Conservation (phyloP, 805 yeast genomes). For the Kuraishia capsulata region DNA sequence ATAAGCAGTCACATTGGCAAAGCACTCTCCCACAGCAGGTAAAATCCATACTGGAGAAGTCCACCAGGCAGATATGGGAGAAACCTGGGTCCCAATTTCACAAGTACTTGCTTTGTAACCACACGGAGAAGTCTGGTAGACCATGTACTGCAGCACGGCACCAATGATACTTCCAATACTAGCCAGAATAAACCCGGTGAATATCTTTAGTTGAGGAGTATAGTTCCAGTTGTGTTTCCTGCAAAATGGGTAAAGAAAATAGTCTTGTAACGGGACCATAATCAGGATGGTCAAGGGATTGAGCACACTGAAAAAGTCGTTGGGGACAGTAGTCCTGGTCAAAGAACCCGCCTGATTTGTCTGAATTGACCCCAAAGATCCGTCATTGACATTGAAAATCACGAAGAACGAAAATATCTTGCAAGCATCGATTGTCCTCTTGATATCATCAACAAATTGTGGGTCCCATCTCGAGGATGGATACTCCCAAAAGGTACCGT, state of each 20-base stretch:
- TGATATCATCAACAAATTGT: constrained; percentile 37
- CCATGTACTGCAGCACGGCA: constrained; percentile 38
- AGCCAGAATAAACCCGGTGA: constrained; percentile 38
- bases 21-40: constrained; percentile 45
- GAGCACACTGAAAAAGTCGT: constrained; percentile 45
- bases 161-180: constrained; percentile 38
- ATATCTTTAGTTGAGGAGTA: constrained; percentile 34
- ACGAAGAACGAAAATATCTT: constrained; percentile 34
- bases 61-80: constrained; percentile 26
- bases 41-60: constrained; percentile 24
- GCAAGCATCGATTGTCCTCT: constrained; percentile 33
- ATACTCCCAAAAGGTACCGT: not conserved
- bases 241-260: constrained; percentile 35
- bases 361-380: constrained; percentile 32
- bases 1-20: constrained; percentile 40
- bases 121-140: constrained; percentile 43
- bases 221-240: constrained; percentile 32
- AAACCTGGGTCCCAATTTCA: constrained; percentile 20
- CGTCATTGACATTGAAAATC: constrained; percentile 30
- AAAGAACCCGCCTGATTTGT: constrained; percentile 47
- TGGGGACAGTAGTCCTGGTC: constrained; percentile 44
- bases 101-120: constrained; percentile 7
- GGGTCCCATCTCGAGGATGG: constrained; percentile 19
- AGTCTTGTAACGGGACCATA: constrained; percentile 41
- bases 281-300: constrained; percentile 46